Evolutionary conservation across 768 basidiomycete genomes (phyloP).

Genomic region (Xanthoconium stramineum): DNA sequence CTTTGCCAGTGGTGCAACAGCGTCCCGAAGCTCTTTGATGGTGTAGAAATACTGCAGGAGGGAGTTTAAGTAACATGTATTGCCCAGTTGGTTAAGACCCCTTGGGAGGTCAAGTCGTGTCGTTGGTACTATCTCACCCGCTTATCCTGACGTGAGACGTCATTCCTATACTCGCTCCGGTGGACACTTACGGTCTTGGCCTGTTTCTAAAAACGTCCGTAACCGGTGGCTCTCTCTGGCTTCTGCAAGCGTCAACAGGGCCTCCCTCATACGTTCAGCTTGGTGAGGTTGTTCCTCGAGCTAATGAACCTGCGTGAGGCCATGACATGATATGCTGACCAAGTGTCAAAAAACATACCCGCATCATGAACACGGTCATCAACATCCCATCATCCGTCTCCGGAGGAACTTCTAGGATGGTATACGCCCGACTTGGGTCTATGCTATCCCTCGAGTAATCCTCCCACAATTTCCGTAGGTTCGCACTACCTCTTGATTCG

Average conservation of each 20-base stretch:
- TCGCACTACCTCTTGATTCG: conserved; percentile 53
- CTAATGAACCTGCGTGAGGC: conserved; percentile 36
- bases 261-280: conserved; percentile 67
- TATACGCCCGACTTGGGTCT: conserved; percentile 69
- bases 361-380: conserved; percentile 64
- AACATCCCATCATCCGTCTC: conserved; percentile 80
- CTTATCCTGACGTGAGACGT: conserved; percentile 34
- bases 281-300: conserved; percentile 69
- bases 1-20: conserved; percentile 60
- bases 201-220: conserved; percentile 59
- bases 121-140: conserved; percentile 57
- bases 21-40: conserved; percentile 83
- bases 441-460: conserved; percentile 53
- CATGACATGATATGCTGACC: not conserved
- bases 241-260: conserved; percentile 71
- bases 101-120: conserved; percentile 70
- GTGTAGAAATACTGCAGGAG: conserved; percentile 88
- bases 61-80: conserved; percentile 86
- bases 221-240: conserved; percentile 69
- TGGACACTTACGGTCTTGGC: conserved; percentile 68
- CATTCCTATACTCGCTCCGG: not conserved
- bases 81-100: conserved; percentile 85
- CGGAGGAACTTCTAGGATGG: conserved; percentile 62
- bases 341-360: conserved; percentile 43
- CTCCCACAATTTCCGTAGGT: conserved; percentile 50